These are phyloP conservation scores for Sclerotinia trifoliorum DNA, from an alignment of 2,329 filamentous ascomycete species.

Conservation along the genomic window DNA sequence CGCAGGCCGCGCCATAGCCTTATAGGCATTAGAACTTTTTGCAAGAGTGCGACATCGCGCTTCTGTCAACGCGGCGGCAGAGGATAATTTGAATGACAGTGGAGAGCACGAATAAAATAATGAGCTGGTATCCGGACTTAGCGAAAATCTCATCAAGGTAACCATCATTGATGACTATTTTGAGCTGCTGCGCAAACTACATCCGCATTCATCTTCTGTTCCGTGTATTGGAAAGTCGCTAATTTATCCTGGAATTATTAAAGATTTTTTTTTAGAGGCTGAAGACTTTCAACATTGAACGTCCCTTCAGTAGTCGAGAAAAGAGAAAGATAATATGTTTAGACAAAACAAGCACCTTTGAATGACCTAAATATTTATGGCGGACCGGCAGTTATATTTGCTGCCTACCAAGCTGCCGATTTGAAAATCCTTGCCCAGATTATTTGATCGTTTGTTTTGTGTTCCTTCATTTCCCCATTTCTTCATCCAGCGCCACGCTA, in stretches of 20 bases:
- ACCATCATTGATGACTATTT: background rate
- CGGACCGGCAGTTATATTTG: background rate
- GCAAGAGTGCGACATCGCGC: background rate
- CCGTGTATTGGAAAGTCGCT: background rate
- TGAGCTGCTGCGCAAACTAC: background rate
- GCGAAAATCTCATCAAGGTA: no score
- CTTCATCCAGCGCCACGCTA: constrained; percentile 12
- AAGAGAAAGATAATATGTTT: background rate
- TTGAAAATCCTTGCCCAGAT: background rate
- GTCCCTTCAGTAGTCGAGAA: background rate
- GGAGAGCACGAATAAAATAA: background rate
- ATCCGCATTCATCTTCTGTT: background rate
- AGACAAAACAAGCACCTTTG: background rate
- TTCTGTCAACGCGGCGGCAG: background rate
- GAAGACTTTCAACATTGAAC: background rate
- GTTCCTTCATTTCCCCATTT: background rate
- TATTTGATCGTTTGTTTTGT: background rate
- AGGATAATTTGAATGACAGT: background rate
- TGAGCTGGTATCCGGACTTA: background rate
- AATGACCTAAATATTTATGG: background rate
- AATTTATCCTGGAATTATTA: background rate
- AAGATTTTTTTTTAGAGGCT: background rate
- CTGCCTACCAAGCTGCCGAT: background rate
- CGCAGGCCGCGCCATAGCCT: background rate
- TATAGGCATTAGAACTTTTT: background rate